A percentile compares a stretch with the other conserved stretches of the same genome.
These are phyloP conservation scores for Globisporangium irregulare DNA, from an alignment of 352 stramenopile species.

Conservation along the genomic window DNA sequence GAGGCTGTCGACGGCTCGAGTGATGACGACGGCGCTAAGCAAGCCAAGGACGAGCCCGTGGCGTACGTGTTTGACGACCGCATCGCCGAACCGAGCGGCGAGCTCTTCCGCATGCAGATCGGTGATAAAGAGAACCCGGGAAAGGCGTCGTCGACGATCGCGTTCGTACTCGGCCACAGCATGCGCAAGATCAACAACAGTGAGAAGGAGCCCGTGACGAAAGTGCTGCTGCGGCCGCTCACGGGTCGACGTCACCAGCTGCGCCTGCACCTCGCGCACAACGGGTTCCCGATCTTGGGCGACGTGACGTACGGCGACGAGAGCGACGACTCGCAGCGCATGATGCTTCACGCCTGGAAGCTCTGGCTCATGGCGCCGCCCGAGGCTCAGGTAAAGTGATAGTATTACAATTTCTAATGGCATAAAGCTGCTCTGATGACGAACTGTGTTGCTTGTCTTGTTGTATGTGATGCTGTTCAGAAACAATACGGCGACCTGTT, in stretches of 20 bases:
- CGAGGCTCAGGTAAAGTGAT: slow-evolving; percentile 31
- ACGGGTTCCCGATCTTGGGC: slow-evolving; percentile 73
- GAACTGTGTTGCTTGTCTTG: slow-evolving; percentile 3
- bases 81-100: slow-evolving; percentile 60
- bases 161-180: slow-evolving; percentile 72
- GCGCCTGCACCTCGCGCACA: slow-evolving; percentile 70
- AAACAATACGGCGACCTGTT: slow-evolving; percentile 59
- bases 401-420: background rate
- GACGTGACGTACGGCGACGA: slow-evolving; percentile 72
- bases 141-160: slow-evolving; percentile 67
- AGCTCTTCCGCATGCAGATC: slow-evolving; percentile 72
- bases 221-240: slow-evolving; percentile 75
- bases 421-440: background rate
- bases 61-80: slow-evolving; percentile 78
- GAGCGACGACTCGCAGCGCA: slow-evolving; percentile 62
- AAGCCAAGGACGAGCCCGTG: slow-evolving; percentile 29
- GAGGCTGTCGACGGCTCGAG: slow-evolving; percentile 25
- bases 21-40: background rate
- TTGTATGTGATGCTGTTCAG: slow-evolving; percentile 17
- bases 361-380: slow-evolving; percentile 61
- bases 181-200: slow-evolving; percentile 20
- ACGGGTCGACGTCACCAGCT: slow-evolving; percentile 84
- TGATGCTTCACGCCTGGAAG: slow-evolving; percentile 85
- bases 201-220: slow-evolving; percentile 65
- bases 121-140: slow-evolving; percentile 29